Conservation (phyloP, 768 basidiomycete species). For the Mycena olivaceomarginata region DNA sequence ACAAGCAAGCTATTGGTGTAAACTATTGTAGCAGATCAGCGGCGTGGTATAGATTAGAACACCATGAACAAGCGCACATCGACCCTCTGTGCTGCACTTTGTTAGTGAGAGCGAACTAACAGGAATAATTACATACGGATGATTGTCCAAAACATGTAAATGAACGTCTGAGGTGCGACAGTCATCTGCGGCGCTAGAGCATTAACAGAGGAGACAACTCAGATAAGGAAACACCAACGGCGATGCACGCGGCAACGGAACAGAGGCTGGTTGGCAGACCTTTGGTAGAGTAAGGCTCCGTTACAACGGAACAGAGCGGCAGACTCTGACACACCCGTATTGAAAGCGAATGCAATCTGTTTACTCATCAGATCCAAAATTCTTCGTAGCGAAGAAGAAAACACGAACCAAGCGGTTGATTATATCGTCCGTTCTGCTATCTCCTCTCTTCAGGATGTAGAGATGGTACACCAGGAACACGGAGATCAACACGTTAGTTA, state of each 20-base stretch:
- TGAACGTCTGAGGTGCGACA: conserved; percentile 13
- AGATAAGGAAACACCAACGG: not conserved
- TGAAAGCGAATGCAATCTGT: not conserved
- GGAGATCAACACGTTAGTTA: conserved; percentile 37
- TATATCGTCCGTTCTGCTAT: conserved; percentile 34
- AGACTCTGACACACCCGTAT: not conserved
- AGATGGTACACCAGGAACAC: not conserved
- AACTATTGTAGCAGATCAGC: not conserved
- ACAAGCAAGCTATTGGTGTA: not conserved
- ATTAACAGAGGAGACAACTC: not conserved
- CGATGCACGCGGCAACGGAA: conserved; percentile 8
- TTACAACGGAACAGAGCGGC: not conserved
- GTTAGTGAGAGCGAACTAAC: not conserved
- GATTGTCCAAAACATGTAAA: conserved; percentile 27
- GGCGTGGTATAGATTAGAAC: not conserved
- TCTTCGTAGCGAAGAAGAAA: not conserved
- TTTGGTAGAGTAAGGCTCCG: not conserved
- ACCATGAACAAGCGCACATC: conserved; percentile 11
- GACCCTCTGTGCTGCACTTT: not conserved
- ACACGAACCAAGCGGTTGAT: conserved; percentile 35
- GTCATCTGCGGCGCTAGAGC: not conserved
- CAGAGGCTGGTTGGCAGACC: conserved; percentile 24
- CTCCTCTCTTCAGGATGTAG: conserved; percentile 33
- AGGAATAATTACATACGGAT: conserved; percentile 7
- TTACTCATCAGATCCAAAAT: not conserved